Conservation (phyloP, 2,329 filamentous ascomycete genomes). For the Stagonosporopsis rhizophila region DNA sequence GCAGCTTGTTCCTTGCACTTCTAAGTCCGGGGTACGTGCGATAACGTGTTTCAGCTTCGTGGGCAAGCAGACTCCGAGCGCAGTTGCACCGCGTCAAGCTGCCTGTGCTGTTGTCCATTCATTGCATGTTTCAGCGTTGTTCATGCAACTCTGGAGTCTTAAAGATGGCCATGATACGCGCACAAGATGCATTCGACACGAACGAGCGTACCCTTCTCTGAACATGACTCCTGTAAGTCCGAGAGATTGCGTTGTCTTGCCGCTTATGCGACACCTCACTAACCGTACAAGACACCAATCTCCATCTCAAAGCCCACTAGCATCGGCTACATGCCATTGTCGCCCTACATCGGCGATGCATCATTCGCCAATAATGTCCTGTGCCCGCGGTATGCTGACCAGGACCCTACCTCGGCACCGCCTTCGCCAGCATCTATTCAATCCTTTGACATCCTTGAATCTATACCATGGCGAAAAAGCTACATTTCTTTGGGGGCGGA, state of each 20-base stretch:
- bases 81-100: background rate
- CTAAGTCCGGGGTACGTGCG: slow-evolving; percentile 10
- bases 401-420: slow-evolving; percentile 40
- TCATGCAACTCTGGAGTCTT: slow-evolving; percentile 15
- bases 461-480: slow-evolving; percentile 41
- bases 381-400: slow-evolving; percentile 44
- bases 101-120: slow-evolving; percentile 23
- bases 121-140: slow-evolving; percentile 36
- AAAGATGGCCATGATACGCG: slow-evolving; percentile 10
- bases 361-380: slow-evolving; percentile 36
- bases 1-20: slow-evolving; percentile 16
- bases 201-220: slow-evolving; percentile 8
- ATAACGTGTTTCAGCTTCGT: slow-evolving; percentile 39
- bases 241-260: slow-evolving; percentile 28
- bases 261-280: slow-evolving; percentile 20
- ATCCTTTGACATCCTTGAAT: slow-evolving; percentile 45
- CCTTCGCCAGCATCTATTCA: slow-evolving; percentile 46
- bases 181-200: slow-evolving; percentile 3
- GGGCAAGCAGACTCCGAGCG: slow-evolving; percentile 16
- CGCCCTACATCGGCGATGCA: slow-evolving; percentile 39
- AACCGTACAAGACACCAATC: slow-evolving; percentile 30
- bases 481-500: slow-evolving; percentile 22
- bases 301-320: slow-evolving; percentile 23
- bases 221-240: slow-evolving; percentile 40
- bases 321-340: slow-evolving; percentile 35